Evolutionary conservation across 345 rosid species (phyloP).

Genomic region (Lepidium sativum): DNA sequence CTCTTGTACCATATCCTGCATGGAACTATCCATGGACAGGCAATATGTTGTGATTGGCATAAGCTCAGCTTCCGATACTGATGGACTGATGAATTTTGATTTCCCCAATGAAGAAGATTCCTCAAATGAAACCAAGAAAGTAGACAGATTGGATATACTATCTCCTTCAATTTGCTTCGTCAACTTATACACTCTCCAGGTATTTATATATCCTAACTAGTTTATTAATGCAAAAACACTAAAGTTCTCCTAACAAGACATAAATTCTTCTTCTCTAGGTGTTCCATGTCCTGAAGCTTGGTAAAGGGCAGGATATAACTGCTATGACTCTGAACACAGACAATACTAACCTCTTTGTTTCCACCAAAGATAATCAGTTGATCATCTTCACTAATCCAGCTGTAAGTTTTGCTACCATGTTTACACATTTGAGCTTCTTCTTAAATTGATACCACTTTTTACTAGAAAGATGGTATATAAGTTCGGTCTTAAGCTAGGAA

Average conservation of each 20-base stretch:
- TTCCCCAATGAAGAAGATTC: slow-evolving; percentile 31
- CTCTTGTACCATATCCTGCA: slow-evolving; percentile 61
- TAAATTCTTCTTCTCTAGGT: slow-evolving; percentile 36
- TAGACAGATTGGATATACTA: slow-evolving; percentile 34
- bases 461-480: neutral
- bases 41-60: slow-evolving; percentile 58
- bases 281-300: slow-evolving; percentile 62
- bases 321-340: slow-evolving; percentile 69
- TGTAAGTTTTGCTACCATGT: slow-evolving; percentile 41
- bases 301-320: slow-evolving; percentile 66
- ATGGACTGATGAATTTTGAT: slow-evolving; percentile 20
- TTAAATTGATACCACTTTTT: neutral
- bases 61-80: slow-evolving; percentile 33
- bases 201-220: slow-evolving; percentile 12
- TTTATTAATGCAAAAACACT: neutral
- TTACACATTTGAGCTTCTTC: neutral
- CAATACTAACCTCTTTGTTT: slow-evolving; percentile 82
- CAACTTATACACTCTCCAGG: slow-evolving; percentile 76
- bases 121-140: slow-evolving; percentile 27
- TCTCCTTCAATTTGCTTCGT: slow-evolving; percentile 80
- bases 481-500: neutral
- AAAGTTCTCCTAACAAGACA: neutral
- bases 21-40: slow-evolving; percentile 77
- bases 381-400: slow-evolving; percentile 85
- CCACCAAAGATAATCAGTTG: slow-evolving; percentile 80